Percentiles rank a stretch among this genome's conserved stretches.
Evolutionary conservation across 306 rosid species (phyloP).

Genomic region (Pyrus communis): DNA sequence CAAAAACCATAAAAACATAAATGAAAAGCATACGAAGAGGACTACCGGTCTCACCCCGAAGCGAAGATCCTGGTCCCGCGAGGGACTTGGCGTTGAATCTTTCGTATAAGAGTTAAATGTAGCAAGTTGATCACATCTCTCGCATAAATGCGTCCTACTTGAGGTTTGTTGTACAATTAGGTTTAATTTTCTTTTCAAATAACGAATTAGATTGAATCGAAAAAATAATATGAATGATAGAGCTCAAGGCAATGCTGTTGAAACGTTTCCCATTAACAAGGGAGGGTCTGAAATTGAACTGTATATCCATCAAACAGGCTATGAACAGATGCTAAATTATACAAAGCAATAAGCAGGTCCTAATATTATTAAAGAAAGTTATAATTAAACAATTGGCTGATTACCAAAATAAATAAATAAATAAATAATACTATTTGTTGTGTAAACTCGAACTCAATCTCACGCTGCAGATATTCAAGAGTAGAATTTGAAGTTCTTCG

Average conservation of each 20-base stretch:
- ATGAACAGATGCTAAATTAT: neutral
- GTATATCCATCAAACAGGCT: neutral
- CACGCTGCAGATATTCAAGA: neutral
- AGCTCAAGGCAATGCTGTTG: neutral
- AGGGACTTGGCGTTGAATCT: too few relatives aligned
- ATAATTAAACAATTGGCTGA: neutral
- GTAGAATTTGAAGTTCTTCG: constrained; percentile 18
- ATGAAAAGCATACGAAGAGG: too few relatives aligned
- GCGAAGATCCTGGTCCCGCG: too few relatives aligned
- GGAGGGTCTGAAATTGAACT: neutral
- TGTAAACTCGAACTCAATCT: neutral
- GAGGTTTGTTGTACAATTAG: too few relatives aligned
- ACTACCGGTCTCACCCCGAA: too few relatives aligned
- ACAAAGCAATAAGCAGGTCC: neutral
- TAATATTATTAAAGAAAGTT: neutral
- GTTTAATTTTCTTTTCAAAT: neutral
- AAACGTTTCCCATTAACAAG: neutral
- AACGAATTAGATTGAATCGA: neutral
- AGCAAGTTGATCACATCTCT: too few relatives aligned
- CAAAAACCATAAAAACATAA: too few relatives aligned
- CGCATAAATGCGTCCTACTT: too few relatives aligned
- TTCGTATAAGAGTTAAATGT: too few relatives aligned
- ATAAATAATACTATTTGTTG: neutral
- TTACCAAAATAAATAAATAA: too few relatives aligned
- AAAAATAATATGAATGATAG: neutral